Evolutionary conservation across 495 filamentous ascomycete genomes (phyloP).

Genomic region (Xylaria castorea): DNA sequence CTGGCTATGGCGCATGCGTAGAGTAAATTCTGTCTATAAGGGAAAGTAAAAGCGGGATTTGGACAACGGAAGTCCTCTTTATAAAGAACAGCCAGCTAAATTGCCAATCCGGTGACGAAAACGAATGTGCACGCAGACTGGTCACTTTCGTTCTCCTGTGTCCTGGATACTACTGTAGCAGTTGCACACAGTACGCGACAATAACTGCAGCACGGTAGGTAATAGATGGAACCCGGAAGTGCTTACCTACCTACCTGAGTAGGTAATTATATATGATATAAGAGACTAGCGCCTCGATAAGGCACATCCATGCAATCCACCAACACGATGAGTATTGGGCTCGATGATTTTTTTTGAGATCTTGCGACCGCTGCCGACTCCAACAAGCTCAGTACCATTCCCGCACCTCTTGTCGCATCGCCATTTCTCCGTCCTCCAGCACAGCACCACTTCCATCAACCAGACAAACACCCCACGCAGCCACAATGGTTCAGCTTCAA

Average conservation of each 20-base stretch:
- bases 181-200: background rate
- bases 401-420: background rate
- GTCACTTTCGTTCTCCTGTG: background rate
- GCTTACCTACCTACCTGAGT: too few relatives aligned
- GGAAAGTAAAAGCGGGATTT: background rate
- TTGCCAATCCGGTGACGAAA: background rate
- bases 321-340: constrained; percentile 5
- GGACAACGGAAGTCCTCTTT: background rate
- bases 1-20: background rate
- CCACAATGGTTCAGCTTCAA: constrained; percentile 87
- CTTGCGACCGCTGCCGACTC: background rate
- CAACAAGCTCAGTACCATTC: background rate
- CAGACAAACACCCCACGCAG: background rate
- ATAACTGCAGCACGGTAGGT: too few relatives aligned
- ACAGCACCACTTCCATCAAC: background rate
- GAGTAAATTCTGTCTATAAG: background rate
- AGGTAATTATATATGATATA: too few relatives aligned
- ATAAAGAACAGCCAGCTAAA: background rate
- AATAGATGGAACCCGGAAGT: too few relatives aligned
- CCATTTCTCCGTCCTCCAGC: background rate
- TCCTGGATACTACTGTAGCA: background rate
- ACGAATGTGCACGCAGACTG: background rate
- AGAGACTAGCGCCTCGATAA: background rate
- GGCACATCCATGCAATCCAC: background rate
- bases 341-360: constrained; percentile 28